Evolutionary conservation across 2,329 filamentous ascomycete genomes (phyloP).

Genomic region (Madurella fahalii): DNA sequence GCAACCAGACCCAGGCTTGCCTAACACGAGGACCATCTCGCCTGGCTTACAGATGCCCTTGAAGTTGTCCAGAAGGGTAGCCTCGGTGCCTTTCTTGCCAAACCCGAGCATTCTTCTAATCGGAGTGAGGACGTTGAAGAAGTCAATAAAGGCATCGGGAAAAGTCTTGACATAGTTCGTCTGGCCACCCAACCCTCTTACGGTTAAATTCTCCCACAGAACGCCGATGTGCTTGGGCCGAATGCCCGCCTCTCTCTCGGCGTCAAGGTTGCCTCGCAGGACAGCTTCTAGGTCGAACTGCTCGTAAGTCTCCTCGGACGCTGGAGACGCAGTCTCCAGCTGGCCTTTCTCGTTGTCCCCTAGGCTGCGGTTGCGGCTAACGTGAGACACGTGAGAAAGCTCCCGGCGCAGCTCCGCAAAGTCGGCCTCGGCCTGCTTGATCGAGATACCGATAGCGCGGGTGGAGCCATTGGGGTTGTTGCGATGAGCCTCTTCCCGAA

Average conservation of each 20-base stretch:
- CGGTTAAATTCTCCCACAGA: constrained; percentile 72
- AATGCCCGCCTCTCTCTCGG: constrained; percentile 74
- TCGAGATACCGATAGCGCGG: constrained; percentile 52
- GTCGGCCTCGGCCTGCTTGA: constrained; percentile 64
- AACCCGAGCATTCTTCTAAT: constrained; percentile 59
- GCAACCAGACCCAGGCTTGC: constrained; percentile 69
- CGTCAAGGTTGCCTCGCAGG: constrained; percentile 65
- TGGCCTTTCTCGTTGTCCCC: constrained; percentile 58
- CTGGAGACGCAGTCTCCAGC: constrained; percentile 34
- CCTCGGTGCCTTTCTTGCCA: constrained; percentile 64
- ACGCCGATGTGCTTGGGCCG: constrained; percentile 75
- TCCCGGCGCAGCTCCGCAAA: constrained; percentile 65
- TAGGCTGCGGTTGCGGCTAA: constrained; percentile 41
- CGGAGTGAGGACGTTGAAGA: constrained; percentile 70
- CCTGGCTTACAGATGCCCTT: constrained; percentile 69
- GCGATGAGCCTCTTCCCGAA: constrained; percentile 39
- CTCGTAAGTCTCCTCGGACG: constrained; percentile 46
- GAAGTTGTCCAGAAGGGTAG: constrained; percentile 70
- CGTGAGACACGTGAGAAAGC: constrained; percentile 53
- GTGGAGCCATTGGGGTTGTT: constrained; percentile 48
- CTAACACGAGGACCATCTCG: constrained; percentile 84
- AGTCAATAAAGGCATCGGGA: constrained; percentile 69
- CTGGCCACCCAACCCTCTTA: constrained; percentile 69
- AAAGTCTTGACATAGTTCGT: constrained; percentile 73
- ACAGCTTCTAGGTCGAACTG: constrained; percentile 73